phyloP scores from a whole-genome alignment of 495 filamentous ascomycete genomes.

The Aspergillus conjunctus region DNA sequence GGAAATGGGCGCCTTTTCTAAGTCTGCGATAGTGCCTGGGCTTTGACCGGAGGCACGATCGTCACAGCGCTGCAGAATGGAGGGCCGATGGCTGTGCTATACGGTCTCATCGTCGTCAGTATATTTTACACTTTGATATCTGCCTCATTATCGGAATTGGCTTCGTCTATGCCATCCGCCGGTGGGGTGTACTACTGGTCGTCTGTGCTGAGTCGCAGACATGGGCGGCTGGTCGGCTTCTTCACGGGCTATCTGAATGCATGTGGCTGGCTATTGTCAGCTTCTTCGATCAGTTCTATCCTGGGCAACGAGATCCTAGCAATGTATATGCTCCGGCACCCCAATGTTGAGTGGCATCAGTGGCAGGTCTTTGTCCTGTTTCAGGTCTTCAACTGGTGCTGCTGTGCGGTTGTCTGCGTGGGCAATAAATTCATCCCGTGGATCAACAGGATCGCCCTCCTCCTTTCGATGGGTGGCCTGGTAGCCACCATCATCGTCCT shows the following conservation, averaged over 20 bases:
- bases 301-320: slow-evolving; percentile 65
- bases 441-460: slow-evolving; percentile 66
- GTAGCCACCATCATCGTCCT: slow-evolving; percentile 73
- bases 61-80: slow-evolving; percentile 21
- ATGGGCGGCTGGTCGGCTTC: slow-evolving; percentile 70
- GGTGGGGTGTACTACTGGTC: slow-evolving; percentile 87
- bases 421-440: slow-evolving; percentile 67
- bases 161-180: slow-evolving; percentile 75
- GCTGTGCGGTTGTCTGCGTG: slow-evolving; percentile 65
- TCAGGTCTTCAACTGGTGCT: slow-evolving; percentile 67
- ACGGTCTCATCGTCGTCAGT: slow-evolving; percentile 17
- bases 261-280: slow-evolving; percentile 67
- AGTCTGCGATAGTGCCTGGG: slow-evolving; percentile 10
- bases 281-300: slow-evolving; percentile 68
- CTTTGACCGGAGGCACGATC: slow-evolving; percentile 19
- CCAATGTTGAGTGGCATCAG: slow-evolving; percentile 57
- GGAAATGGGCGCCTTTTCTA: no score
- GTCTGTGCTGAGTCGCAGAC: slow-evolving; percentile 67
- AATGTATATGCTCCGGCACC: slow-evolving; percentile 74
- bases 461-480: slow-evolving; percentile 68
- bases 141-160: slow-evolving; percentile 46
- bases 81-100: slow-evolving; percentile 12
- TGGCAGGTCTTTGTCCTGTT: slow-evolving; percentile 81
- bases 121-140: slow-evolving; percentile 28
- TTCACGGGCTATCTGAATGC: slow-evolving; percentile 82